Percentiles rank a stretch among this genome's conserved stretches.
phyloP scores from a whole-genome alignment of 1,284 basidiomycete genomes.

The Stygiomarasmius scandens region DNA sequence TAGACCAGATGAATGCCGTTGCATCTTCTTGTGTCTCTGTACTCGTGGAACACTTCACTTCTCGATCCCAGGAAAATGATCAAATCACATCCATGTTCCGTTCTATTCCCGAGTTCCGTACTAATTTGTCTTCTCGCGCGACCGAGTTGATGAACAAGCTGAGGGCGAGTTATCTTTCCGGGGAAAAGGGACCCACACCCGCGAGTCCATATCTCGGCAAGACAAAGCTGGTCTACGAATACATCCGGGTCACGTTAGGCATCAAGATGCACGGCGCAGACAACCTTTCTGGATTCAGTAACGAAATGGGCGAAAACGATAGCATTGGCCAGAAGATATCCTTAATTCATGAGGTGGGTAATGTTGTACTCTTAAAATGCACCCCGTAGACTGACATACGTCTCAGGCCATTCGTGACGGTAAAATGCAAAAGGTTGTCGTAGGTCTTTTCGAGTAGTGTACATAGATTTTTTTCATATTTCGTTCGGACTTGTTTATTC shows the following conservation, averaged over 20 bases:
- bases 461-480: background rate
- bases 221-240: constrained; percentile 72
- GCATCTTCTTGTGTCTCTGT: constrained; percentile 61
- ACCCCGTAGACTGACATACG: background rate
- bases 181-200: constrained; percentile 56
- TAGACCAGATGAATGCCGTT: constrained; percentile 66
- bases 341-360: constrained; percentile 62
- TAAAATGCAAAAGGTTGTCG: background rate
- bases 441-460: background rate
- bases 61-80: constrained; percentile 11
- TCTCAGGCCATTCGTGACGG: constrained; percentile 51
- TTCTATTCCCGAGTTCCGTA: constrained; percentile 54
- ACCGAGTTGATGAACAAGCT: constrained; percentile 50
- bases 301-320: constrained; percentile 57
- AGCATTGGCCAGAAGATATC: constrained; percentile 71
- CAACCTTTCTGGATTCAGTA: constrained; percentile 53
- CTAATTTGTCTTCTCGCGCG: constrained; percentile 48
- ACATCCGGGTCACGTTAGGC: constrained; percentile 64
- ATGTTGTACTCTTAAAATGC: background rate
- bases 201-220: constrained; percentile 64
- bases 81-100: constrained; percentile 20
- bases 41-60: constrained; percentile 59
- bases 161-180: constrained; percentile 55
- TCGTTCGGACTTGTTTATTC: background rate
- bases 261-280: constrained; percentile 75